These are phyloP conservation scores for Microcos paniculata DNA, from an alignment of 345 rosid genomes.

Conservation along the genomic window DNA sequence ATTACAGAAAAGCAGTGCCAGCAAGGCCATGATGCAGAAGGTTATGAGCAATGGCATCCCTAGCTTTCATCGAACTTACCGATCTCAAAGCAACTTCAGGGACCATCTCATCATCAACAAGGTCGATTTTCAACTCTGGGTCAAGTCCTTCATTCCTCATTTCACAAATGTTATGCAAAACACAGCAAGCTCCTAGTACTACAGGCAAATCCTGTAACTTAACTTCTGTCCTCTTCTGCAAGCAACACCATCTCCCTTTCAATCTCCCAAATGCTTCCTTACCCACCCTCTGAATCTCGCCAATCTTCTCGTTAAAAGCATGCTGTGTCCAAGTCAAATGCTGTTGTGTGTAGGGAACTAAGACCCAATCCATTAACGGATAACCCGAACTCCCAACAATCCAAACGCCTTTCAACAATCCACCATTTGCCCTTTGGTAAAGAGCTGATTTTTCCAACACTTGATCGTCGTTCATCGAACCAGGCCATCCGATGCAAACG, in stretches of 20 bases:
- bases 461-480: constrained; percentile 80
- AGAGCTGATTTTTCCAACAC: constrained; percentile 76
- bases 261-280: constrained; percentile 67
- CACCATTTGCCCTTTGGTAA: constrained; percentile 67
- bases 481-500: constrained; percentile 91
- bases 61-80: constrained; percentile 50
- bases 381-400: constrained; percentile 66
- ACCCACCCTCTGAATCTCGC: constrained; percentile 54
- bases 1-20: constrained; percentile 60
- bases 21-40: constrained; percentile 73
- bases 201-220: constrained; percentile 77
- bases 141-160: constrained; percentile 52
- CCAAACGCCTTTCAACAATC: constrained; percentile 62
- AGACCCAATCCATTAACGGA: constrained; percentile 75
- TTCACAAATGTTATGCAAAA: constrained; percentile 76
- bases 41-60: constrained; percentile 74
- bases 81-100: constrained; percentile 61
- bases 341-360: constrained; percentile 76
- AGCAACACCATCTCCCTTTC: constrained; percentile 77
- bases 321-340: constrained; percentile 84
- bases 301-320: constrained; percentile 76
- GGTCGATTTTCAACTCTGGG: constrained; percentile 39
- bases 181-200: constrained; percentile 80
- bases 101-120: constrained; percentile 68
- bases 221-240: constrained; percentile 79